Evolutionary conservation across 495 filamentous ascomycete species (phyloP).

Genomic region (Xylona heveae): DNA sequence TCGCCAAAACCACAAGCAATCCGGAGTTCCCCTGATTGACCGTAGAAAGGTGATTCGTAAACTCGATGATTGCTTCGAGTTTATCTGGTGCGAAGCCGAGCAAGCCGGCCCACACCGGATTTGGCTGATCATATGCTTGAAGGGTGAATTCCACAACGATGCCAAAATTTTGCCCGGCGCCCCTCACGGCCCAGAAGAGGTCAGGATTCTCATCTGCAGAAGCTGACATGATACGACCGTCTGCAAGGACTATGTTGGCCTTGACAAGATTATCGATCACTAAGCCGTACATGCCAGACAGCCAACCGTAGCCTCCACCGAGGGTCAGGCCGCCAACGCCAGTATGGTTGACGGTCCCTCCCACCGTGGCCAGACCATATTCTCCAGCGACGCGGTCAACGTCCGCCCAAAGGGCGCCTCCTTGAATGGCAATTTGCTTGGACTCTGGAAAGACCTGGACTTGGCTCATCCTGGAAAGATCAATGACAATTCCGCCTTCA

Average conservation of each 20-base stretch:
- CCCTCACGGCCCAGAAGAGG: conserved; percentile 18
- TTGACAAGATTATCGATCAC: conserved; percentile 29
- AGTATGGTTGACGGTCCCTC: conserved; percentile 36
- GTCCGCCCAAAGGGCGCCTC: conserved; percentile 32
- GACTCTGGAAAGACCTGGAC: conserved; percentile 22
- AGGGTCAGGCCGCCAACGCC: conserved; percentile 37
- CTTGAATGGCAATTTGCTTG: conserved; percentile 27
- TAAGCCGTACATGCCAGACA: conserved; percentile 26
- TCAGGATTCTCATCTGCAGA: conserved; percentile 14
- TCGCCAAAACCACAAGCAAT: conserved; percentile 18
- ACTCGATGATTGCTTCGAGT: conserved; percentile 18
- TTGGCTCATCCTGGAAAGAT: conserved; percentile 26
- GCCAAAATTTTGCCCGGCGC: conserved; percentile 17
- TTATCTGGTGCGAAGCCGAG: conserved; percentile 20
- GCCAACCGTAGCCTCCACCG: conserved; percentile 33
- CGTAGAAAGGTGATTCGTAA: conserved; percentile 18
- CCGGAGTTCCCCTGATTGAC: conserved; percentile 11
- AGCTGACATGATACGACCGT: conserved; percentile 21
- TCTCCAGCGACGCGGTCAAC: conserved; percentile 28
- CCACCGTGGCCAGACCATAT: conserved; percentile 31
- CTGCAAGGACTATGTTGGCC: conserved; percentile 26
- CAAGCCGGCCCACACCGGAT: conserved; percentile 24
- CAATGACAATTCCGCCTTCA: conserved; percentile 30
- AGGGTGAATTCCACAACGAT: conserved; percentile 23
- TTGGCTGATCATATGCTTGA: conserved; percentile 20